Base-by-base conservation (phyloP, 208 protist genomes). In the Wallacemonas sp. region DNA sequence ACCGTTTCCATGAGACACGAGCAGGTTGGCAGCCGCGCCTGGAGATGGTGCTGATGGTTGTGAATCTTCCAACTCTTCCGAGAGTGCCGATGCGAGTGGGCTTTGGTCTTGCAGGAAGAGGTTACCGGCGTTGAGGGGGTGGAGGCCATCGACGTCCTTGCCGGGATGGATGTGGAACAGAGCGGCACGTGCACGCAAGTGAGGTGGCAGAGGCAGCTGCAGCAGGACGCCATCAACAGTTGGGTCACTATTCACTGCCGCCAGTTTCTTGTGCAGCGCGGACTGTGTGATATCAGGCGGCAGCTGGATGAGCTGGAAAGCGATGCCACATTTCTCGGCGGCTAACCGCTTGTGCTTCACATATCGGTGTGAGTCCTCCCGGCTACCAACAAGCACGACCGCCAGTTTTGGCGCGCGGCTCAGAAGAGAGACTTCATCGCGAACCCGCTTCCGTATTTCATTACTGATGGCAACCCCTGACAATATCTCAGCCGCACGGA, bases 81-180 rank as follows among this genome's bases (percentile, higher is more conserved):
- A 6, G 15, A 68, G 42, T 9, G 33, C 62, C 22, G n/a, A 36
- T 21, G 26, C 66, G 44, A 73, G 62, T 14, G 92, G 77, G 24
- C 65, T 84, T 51, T 84, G 60, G 30, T 95, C 91, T 19, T 82
- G 76, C 54, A 86, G 28, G 33, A 85, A 87, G 24, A 84, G 68
- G 42, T 80, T 92, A 56, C 96, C 96, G 15, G 96, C 84, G 70
- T 97, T 98, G 2, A 90, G 55, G 19, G 94, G 87, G 59, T 95
- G 83, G 36, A 98, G 96, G 4, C 94, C 96, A 67, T 98, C 96
- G 38, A 98, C 93, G 61, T 97, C 95, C 66, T 96, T 97, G 28
- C 65, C 53, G 5, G 77, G 80, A 63, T 78, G 68, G 27, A 97
- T 89, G 55, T 81, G 69, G 19, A 82, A 78, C 11, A 95, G 63